Evolutionary conservation across 495 filamentous ascomycete species (phyloP), one percentile per base, ranked within the genome.

Genomic region (Aspergillus incahuasiensis): DNA sequence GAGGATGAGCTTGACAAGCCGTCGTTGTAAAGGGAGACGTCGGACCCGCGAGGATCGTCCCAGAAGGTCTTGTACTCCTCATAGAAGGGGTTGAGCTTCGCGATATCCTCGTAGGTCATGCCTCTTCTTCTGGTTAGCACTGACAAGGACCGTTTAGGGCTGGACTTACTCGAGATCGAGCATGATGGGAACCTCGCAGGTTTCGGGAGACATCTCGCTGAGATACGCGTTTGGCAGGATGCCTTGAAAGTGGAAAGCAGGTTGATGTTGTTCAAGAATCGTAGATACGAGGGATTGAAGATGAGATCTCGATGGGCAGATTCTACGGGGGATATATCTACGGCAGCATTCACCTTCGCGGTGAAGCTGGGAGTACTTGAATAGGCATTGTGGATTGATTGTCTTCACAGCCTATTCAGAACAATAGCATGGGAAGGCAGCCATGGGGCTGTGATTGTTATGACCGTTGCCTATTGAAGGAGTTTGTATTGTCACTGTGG

Each of bases 71-170:
- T 52, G 41, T 60, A 62, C 13, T 69, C 63, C 6, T 65, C 58
- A 25, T 63, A 62, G 45, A 68, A 70, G 5, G 70, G 68, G 47
- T 73, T 73, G 49, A 68, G 60, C 42, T 68, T 68, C 15, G 61
- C 52, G 25, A 73, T 56, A 20, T 68, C 66, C 40, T 64, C 65
- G 47, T 68, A 68, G 1, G 56, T 48, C n/a, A 64, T 45, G 28
- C 62, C 48, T 12, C 64, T 64, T 41, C 34, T 52, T 18, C 9
- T 22, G 3, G 54, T 67, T 56, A 67, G 60, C 51, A 47, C 25
- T 40, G 19, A 13, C 21, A 40, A 6, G 11, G 30, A 21, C 18
- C 8, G 46, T 28, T 41, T 47, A 46, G 34, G 25, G 41, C 16
- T 41, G 16, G 8, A 40, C 58, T 61, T 52, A 64, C 62, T 59